Conservation (phyloP, 2,329 filamentous ascomycete species). For the Cytospora chrysosperma region DNA sequence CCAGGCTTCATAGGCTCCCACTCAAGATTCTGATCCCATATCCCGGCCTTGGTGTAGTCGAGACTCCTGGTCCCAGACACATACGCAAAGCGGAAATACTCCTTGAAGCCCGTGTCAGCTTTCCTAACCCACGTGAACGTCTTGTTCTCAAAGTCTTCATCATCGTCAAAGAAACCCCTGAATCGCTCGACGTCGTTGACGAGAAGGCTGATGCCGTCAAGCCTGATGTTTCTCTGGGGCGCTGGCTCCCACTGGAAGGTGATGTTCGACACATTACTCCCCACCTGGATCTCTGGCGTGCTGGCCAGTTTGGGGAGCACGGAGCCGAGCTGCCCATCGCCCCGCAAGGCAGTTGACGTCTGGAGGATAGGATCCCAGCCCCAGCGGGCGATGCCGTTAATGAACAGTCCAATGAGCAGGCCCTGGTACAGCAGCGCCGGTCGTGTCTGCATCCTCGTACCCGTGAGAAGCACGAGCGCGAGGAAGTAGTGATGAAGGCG, state of each 20-base stretch:
- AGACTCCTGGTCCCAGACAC: slow-evolving; percentile 63
- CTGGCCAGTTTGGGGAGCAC: slow-evolving; percentile 55
- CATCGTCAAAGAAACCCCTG: slow-evolving; percentile 66
- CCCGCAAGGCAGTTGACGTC: slow-evolving; percentile 70
- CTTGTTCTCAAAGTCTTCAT: slow-evolving; percentile 38
- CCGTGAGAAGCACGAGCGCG: slow-evolving; percentile 80
- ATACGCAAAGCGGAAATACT: slow-evolving; percentile 78
- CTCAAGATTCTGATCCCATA: slow-evolving; percentile 61
- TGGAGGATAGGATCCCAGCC: slow-evolving; percentile 88
- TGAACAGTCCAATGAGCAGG: slow-evolving; percentile 82
- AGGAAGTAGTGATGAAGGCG: slow-evolving; percentile 96
- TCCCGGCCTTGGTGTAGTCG: slow-evolving; percentile 75
- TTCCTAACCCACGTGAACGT: slow-evolving; percentile 61
- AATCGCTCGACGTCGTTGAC: slow-evolving; percentile 86
- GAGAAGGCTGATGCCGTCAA: slow-evolving; percentile 73
- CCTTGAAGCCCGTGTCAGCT: slow-evolving; percentile 46
- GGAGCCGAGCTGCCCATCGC: slow-evolving; percentile 63
- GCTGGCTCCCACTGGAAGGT: slow-evolving; percentile 55
- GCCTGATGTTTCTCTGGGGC: slow-evolving; percentile 48
- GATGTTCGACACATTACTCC: slow-evolving; percentile 59
- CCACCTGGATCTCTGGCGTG: slow-evolving; percentile 47
- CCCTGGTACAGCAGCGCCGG: slow-evolving; percentile 86
- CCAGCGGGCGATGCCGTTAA: slow-evolving; percentile 93
- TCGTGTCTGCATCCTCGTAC: slow-evolving; percentile 84
- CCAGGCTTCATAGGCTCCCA: slow-evolving; percentile 68